Evolutionary conservation across 1,284 basidiomycete species (phyloP), one percentile per base, ranked within the genome.

Genomic region (Rhodotorula sp.): DNA sequence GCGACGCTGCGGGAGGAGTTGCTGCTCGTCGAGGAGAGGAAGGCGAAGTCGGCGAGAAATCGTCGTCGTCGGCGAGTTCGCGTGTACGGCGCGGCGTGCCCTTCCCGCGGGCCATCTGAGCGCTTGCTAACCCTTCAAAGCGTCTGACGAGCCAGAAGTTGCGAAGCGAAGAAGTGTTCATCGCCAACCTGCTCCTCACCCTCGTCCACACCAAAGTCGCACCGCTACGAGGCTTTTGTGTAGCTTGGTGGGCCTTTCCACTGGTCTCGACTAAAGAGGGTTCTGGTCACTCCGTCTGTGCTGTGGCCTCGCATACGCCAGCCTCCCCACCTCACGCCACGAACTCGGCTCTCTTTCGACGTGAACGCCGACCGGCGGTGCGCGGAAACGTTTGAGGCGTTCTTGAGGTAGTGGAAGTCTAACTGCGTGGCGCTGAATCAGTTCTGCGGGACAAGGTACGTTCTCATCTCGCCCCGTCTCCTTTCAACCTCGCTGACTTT

Each of bases 31-130:
- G 58, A 20, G 40, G 40, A 9, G 68, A 60, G 15, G 51, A 47
- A 11, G 64, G 58, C 13, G 64, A 64, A 5, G 65, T 60, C 11
- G 68, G 68, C 22, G 57, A 64, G 24, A 60, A 57, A 58, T 70
- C 68, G 52, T 65, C 64, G 64, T 70, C 68, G 50, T 54, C 40
- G 4, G 46, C n/a, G 6, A 64, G 22, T 30, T 68, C 55, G 37
- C 34, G 56, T n/a, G 51, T 64, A 6, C 68, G 60, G 9, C 62
- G 59, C 0, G 68, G 68, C 30, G 68, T 70, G 18, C 54, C 52
- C 30, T 66, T 70, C 22, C 68, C 68, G 16, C 68, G 46, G 5
- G 68, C 64, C 68, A 69, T 69, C 4, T 7, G 13, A 16, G n/a
- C 6, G 6, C 13, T 22, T 22, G 20, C 20, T 46, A 5, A 15